A percentile compares a stretch with the other conserved stretches of the same genome.
phyloP scores from a whole-genome alignment of 768 basidiomycete genomes.

The Macrolepiota dolichaula region DNA sequence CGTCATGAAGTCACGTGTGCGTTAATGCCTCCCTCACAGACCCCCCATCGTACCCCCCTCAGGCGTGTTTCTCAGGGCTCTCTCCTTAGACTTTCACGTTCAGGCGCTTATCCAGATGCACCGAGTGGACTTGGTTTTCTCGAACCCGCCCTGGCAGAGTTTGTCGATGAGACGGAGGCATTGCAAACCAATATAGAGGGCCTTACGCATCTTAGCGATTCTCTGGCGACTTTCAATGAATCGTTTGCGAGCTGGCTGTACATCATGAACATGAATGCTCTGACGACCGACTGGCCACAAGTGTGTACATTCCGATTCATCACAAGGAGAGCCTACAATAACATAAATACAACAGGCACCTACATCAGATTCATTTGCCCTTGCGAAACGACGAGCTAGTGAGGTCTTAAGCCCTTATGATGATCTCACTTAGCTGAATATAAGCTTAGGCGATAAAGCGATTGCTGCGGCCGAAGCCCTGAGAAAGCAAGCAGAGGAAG shows the following conservation, averaged over 20 bases:
- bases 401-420: constrained; percentile 6
- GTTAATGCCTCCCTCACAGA: constrained; percentile 28
- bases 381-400: constrained; percentile 65
- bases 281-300: constrained; percentile 93
- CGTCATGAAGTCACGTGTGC: constrained; percentile 9
- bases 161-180: constrained; percentile 83
- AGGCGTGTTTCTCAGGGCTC: constrained; percentile 91
- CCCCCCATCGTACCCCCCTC: constrained; percentile 77
- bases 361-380: constrained; percentile 50
- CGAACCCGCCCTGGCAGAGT: constrained; percentile 78
- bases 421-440: background rate
- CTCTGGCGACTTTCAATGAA: constrained; percentile 87
- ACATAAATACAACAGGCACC: constrained; percentile 48
- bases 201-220: constrained; percentile 67
- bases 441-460: constrained; percentile 53
- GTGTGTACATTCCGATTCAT: constrained; percentile 31
- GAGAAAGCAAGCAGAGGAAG: constrained; percentile 34
- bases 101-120: constrained; percentile 67
- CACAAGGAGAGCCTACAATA: background rate
- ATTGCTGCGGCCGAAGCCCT: constrained; percentile 52
- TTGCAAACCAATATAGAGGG: constrained; percentile 74
- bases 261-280: constrained; percentile 90
- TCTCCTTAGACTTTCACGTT: constrained; percentile 80
- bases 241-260: constrained; percentile 90
- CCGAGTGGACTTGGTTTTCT: constrained; percentile 85